A percentile compares a stretch with the other conserved stretches of the same genome.
Conservation (phyloP, 177 flowering plant genomes). For the Tripterygium wilfordii region DNA sequence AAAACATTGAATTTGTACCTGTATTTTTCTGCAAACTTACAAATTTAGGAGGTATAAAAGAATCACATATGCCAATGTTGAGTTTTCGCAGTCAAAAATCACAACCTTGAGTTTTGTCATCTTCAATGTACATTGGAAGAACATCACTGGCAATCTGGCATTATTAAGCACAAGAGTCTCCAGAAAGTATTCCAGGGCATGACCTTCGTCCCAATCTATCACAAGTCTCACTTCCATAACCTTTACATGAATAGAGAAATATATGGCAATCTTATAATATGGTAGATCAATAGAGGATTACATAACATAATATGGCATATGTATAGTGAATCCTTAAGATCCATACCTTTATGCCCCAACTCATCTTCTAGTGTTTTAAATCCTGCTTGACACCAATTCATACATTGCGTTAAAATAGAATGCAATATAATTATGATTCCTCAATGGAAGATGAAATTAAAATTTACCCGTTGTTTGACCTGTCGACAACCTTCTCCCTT, state of each 20-base stretch:
- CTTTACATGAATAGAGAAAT: constrained; percentile 13
- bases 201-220: constrained; percentile 63
- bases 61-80: too few relatives aligned
- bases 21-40: too few relatives aligned
- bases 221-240: constrained; percentile 54
- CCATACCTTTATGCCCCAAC: constrained; percentile 37
- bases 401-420: background rate
- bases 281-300: too few relatives aligned
- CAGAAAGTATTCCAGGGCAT: constrained; percentile 48
- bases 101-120: constrained; percentile 65
- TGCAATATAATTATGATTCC: background rate
- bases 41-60: too few relatives aligned
- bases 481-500: constrained; percentile 54
- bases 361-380: constrained; percentile 32
- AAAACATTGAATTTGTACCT: too few relatives aligned
- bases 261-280: too few relatives aligned
- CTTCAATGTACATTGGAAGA: constrained; percentile 56
- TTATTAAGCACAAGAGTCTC: constrained; percentile 39
- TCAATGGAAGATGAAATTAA: background rate
- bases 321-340: constrained; percentile 38
- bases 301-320: constrained; percentile 66
- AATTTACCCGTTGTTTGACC: constrained; percentile 60
- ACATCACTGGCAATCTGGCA: constrained; percentile 32
- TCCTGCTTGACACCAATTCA: constrained; percentile 32
- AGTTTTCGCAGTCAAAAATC: too few relatives aligned